A percentile compares a stretch with the other conserved stretches of the same genome.
phyloP scores from a whole-genome alignment of 768 basidiomycete genomes.

The Boletus barrowsii region DNA sequence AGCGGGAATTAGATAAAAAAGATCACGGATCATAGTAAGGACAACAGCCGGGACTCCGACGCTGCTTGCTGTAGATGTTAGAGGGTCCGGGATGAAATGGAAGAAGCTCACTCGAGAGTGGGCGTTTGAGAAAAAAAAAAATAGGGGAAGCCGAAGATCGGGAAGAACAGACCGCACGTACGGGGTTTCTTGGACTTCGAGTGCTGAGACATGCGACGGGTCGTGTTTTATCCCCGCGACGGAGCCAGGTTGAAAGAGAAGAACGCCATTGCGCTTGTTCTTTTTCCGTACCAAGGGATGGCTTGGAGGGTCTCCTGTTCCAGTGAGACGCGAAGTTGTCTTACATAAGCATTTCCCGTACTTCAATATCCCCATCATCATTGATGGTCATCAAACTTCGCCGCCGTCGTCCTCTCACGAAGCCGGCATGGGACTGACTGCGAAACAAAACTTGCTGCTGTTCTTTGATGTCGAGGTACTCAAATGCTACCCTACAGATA shows the following conservation, averaged over 20 bases:
- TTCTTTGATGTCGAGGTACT: neutral
- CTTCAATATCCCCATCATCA: too few relatives aligned
- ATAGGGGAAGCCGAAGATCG: neutral
- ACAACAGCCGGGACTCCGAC: neutral
- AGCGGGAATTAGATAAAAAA: neutral
- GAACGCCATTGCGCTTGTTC: too few relatives aligned
- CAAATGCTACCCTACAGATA: neutral
- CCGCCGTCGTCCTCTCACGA: constrained; percentile 4
- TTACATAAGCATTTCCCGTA: constrained; percentile 17
- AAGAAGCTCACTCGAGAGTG: neutral
- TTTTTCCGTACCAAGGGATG: too few relatives aligned
- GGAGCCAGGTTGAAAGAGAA: too few relatives aligned
- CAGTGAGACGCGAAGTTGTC: neutral
- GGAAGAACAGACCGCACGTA: too few relatives aligned
- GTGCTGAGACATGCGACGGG: too few relatives aligned
- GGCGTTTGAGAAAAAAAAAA: neutral
- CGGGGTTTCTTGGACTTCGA: too few relatives aligned
- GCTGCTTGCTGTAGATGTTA: constrained; percentile 9
- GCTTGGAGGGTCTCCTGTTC: too few relatives aligned
- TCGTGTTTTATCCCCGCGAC: too few relatives aligned
- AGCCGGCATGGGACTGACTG: neutral
- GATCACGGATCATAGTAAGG: too few relatives aligned
- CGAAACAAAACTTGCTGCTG: neutral
- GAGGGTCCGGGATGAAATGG: neutral
- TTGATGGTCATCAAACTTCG: neutral